Evolutionary conservation across 2,329 filamentous ascomycete genomes (phyloP).

Genomic region (Colletotrichum falcatum): DNA sequence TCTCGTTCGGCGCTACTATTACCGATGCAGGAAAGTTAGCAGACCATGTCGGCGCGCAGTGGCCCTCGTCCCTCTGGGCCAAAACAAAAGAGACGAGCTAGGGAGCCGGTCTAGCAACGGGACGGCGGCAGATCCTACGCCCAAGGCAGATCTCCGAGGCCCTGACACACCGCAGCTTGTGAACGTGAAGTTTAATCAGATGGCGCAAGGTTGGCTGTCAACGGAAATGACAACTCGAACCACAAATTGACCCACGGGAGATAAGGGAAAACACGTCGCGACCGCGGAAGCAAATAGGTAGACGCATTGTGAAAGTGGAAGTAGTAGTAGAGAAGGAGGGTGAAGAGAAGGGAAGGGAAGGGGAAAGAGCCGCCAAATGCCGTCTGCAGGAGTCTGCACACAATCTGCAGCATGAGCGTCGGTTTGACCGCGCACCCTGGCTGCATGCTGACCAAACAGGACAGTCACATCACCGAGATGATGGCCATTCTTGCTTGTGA

Average conservation of each 20-base stretch:
- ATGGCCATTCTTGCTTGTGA: constrained; percentile 1
- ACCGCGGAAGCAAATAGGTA: neutral
- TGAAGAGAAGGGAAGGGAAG: neutral
- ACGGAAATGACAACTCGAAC: neutral
- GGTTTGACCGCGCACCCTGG: constrained; percentile 25
- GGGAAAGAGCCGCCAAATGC: constrained; percentile 31
- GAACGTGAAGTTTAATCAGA: neutral
- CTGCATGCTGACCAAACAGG: constrained; percentile 25
- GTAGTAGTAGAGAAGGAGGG: neutral
- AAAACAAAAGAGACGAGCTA: constrained; percentile 17
- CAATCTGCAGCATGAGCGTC: constrained; percentile 28
- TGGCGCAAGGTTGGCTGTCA: neutral
- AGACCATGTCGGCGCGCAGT: constrained; percentile 13
- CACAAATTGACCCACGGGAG: neutral
- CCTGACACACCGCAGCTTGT: neutral
- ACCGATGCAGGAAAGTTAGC: constrained; percentile 28
- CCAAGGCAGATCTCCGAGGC: neutral
- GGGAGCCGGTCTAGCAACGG: constrained; percentile 33
- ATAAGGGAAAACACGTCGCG: neutral
- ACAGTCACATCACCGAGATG: constrained; percentile 28
- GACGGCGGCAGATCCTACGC: constrained; percentile 30
- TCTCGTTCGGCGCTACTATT: constrained; percentile 24
- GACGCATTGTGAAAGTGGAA: neutral
- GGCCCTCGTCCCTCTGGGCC: neutral
- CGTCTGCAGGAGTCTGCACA: constrained; percentile 35